These are phyloP conservation scores for Starmerella vitae DNA, from an alignment of 805 yeast species.

Conservation along the genomic window DNA sequence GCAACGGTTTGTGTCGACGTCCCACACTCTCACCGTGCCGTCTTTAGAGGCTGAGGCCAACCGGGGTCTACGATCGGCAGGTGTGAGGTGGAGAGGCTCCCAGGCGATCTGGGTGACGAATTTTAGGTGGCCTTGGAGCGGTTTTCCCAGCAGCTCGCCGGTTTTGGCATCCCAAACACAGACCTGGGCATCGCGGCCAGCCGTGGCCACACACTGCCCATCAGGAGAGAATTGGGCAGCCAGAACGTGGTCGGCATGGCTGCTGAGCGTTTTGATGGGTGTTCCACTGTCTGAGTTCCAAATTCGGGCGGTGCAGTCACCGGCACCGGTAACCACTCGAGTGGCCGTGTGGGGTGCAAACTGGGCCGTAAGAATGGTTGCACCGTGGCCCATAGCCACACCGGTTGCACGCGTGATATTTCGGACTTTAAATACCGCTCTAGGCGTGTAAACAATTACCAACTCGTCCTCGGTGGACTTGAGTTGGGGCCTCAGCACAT, in stretches of 20 bases:
- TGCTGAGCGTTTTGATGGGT: slow-evolving; percentile 62
- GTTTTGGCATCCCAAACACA: slow-evolving; percentile 72
- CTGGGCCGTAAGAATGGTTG: slow-evolving; percentile 80
- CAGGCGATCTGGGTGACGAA: slow-evolving; percentile 84
- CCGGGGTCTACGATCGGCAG: slow-evolving; percentile 36
- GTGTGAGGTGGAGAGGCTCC: slow-evolving; percentile 83
- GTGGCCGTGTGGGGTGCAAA: slow-evolving; percentile 85
- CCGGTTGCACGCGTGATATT: slow-evolving; percentile 85
- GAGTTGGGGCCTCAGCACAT: slow-evolving; percentile 73
- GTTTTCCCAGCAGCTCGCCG: slow-evolving; percentile 57
- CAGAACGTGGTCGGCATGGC: slow-evolving; percentile 88
- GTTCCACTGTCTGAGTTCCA: slow-evolving; percentile 97
- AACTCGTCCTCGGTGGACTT: slow-evolving; percentile 86
- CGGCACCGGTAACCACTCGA: slow-evolving; percentile 87
- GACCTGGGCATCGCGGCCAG: slow-evolving; percentile 84
- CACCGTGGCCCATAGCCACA: slow-evolving; percentile 89
- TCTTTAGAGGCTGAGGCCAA: slow-evolving; percentile 85
- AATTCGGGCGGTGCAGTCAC: slow-evolving; percentile 86
- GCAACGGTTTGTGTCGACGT: slow-evolving; percentile 54
- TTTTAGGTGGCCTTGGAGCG: slow-evolving; percentile 65
- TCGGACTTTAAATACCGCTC: slow-evolving; percentile 85
- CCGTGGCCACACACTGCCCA: slow-evolving; percentile 85
- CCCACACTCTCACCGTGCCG: slow-evolving; percentile 83
- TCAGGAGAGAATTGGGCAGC: slow-evolving; percentile 88
- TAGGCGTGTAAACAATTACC: slow-evolving; percentile 82